Evolutionary conservation across 805 yeast genomes (phyloP), one percentile per base, ranked within the genome.

Genomic region (Wickerhamomyces bovis): DNA sequence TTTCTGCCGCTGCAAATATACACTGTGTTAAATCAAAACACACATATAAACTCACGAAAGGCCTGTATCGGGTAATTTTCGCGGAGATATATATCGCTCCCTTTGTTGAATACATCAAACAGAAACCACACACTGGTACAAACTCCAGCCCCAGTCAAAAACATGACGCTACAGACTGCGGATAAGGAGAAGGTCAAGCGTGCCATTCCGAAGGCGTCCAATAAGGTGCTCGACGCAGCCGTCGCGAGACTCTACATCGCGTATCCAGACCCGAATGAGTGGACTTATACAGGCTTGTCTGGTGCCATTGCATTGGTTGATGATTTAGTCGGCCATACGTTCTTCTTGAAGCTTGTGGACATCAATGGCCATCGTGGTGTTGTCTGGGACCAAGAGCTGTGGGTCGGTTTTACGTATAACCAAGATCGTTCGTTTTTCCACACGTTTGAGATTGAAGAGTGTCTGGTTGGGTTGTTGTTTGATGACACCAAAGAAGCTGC

Each of bases 371-470:
- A 80, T 51, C 71, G 85, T 38, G 98, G 98, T 31, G 96, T 94
- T 0, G 54, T 94, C 0, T 94, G 99, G 99, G 99, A 94, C 65
- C 99, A 94, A 65, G 99, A 94, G 65, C 67, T 94, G 42, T 92
- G 87, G 58, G 82, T 88, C 12, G 84, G 87, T 57, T 89, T 94
- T 64, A 83, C 83, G 56, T 94, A 94, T 66, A 79, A 86, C 60
- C 98, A 94, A 65, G 99, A 94, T 65, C 77, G 99, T 28, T 81
- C 95, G 36, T 94, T 88, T 66, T 94, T 94, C 74, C 98, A 94
- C 64, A 75, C 95, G 7, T 94, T 94, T 68, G 99, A 94, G 69
- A 71, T 89, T 41, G 98, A 94, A 56, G 95, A 87, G 20, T 90
- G 96, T 62, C 75, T 73, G 44, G 89, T 81, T 11, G 99, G 98